Evolutionary conservation across 345 rosid genomes (phyloP).

Genomic region (Eucalyptus grandis): DNA sequence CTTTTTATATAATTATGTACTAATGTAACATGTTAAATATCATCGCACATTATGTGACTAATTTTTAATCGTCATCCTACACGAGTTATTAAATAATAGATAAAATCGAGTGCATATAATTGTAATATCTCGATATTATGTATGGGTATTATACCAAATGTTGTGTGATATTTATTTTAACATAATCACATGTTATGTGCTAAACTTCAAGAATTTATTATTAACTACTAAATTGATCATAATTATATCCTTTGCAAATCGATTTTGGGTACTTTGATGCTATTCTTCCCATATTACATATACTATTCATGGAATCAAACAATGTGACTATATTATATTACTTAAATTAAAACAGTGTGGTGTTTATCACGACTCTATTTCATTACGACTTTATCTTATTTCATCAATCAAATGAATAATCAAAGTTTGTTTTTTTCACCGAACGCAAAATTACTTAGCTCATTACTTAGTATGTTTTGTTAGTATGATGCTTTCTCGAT

Average conservation of each 20-base stretch:
- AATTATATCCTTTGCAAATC: background rate
- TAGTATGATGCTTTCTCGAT: background rate
- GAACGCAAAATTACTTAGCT: background rate
- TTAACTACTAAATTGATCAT: background rate
- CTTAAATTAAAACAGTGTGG: background rate
- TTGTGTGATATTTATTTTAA: background rate
- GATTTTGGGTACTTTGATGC: background rate
- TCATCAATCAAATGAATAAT: background rate
- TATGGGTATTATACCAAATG: background rate
- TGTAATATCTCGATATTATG: background rate
- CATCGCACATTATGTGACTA: background rate
- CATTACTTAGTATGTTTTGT: background rate
- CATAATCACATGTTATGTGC: background rate
- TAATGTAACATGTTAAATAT: background rate
- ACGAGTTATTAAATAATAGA: background rate
- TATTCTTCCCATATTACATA: background rate
- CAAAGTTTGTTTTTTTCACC: fast-evolving
- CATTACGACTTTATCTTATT: background rate
- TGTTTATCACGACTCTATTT: background rate
- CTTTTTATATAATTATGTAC: background rate
- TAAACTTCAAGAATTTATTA: background rate
- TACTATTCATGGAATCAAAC: background rate
- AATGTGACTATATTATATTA: background rate
- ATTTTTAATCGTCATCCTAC: background rate
- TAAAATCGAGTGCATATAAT: background rate